phyloP scores from a whole-genome alignment of 2,329 filamentous ascomycete species.

The Magnaporthiopsis poae region DNA sequence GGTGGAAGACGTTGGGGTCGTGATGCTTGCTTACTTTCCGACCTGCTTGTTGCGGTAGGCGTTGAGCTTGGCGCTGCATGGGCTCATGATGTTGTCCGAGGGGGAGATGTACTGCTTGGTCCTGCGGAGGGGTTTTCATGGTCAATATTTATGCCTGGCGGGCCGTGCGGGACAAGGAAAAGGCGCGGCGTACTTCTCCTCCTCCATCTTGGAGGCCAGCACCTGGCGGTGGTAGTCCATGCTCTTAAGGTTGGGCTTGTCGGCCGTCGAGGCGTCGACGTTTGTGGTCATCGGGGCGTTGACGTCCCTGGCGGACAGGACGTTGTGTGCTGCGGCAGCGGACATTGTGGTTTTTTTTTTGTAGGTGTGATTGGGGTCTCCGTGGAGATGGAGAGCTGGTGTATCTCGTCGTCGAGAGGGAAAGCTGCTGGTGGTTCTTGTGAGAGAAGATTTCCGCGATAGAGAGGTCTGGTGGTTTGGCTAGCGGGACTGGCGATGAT shows the following conservation, averaged over 20 bases:
- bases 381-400: background rate
- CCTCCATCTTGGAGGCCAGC: constrained; percentile 60
- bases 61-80: constrained; percentile 72
- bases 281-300: constrained; percentile 41
- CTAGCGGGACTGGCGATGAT: background rate
- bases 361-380: constrained; percentile 3
- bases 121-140: constrained; percentile 9
- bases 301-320: constrained; percentile 48
- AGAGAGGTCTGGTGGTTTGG: too few species aligned
- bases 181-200: constrained; percentile 46
- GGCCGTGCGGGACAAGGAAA: background rate
- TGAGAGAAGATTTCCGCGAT: too few species aligned
- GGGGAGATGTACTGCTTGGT: constrained; percentile 58
- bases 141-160: background rate
- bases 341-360: constrained; percentile 5
- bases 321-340: constrained; percentile 4
- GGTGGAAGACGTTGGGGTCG: too few species aligned
- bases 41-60: constrained; percentile 73
- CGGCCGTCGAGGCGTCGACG: constrained; percentile 39
- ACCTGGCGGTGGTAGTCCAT: constrained; percentile 73
- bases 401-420: constrained; percentile 7
- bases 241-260: constrained; percentile 48
- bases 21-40: constrained; percentile 51
- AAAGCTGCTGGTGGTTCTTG: too few species aligned
- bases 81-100: constrained; percentile 82